These are phyloP conservation scores for Claviceps citrina DNA, from an alignment of 2,329 filamentous ascomycete species.

Conservation along the genomic window DNA sequence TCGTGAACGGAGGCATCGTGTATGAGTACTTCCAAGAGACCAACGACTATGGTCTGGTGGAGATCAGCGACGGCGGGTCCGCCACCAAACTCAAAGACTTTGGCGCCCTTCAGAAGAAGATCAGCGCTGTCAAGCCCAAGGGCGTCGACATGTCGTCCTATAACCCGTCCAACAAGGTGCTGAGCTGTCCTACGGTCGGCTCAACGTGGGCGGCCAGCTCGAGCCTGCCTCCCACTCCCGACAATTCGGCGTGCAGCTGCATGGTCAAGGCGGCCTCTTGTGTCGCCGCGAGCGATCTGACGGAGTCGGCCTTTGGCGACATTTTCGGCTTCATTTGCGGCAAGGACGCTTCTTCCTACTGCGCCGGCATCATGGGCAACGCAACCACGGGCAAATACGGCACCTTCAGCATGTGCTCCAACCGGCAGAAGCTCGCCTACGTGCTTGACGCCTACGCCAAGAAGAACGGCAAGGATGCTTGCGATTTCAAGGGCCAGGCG, in stretches of 20 bases:
- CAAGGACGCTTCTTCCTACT: slow-evolving; percentile 33
- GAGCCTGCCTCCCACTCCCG: slow-evolving; percentile 67
- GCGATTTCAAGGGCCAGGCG: slow-evolving; percentile 56
- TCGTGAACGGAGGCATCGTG: slow-evolving; percentile 92
- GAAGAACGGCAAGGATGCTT: slow-evolving; percentile 38
- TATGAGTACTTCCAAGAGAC: slow-evolving; percentile 95
- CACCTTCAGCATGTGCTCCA: slow-evolving; percentile 61
- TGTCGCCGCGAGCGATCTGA: slow-evolving; percentile 43
- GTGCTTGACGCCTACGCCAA: slow-evolving; percentile 61
- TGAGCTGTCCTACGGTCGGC: slow-evolving; percentile 53
- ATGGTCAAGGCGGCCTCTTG: slow-evolving; percentile 67
- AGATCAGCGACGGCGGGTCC: slow-evolving; percentile 33
- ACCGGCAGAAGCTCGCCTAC: slow-evolving; percentile 55
- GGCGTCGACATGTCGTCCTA: slow-evolving; percentile 54
- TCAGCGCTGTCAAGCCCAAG: slow-evolving; percentile 51
- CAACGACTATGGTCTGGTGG: slow-evolving; percentile 76
- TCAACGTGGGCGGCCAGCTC: slow-evolving; percentile 48
- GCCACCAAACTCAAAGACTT: slow-evolving; percentile 62
- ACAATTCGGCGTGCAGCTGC: slow-evolving; percentile 67
- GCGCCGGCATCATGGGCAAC: slow-evolving; percentile 44
- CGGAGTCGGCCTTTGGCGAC: slow-evolving; percentile 43
- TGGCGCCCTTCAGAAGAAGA: slow-evolving; percentile 51
- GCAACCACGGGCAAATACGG: slow-evolving; percentile 43
- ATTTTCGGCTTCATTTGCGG: slow-evolving; percentile 68
- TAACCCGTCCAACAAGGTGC: slow-evolving; percentile 56